A percentile compares a stretch with the other conserved stretches of the same genome.
Conservation (phyloP, 1,284 basidiomycete genomes). For the Cerrena zonata region DNA sequence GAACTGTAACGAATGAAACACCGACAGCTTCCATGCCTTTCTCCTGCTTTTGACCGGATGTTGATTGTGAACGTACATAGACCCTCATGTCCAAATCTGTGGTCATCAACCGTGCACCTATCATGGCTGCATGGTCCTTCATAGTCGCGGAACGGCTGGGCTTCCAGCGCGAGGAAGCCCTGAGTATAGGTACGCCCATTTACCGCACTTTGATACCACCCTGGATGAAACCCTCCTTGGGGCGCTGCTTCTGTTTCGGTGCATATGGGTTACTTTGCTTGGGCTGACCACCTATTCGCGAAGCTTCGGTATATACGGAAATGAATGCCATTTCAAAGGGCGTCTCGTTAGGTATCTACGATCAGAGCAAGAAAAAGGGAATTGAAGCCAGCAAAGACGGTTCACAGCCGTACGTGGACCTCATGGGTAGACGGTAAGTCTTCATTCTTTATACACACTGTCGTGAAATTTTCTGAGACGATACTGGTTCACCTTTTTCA, state of each 20-base stretch:
- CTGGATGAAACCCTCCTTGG: too few species aligned
- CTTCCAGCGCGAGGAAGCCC: conserved; percentile 81
- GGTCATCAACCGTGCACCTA: conserved; percentile 84
- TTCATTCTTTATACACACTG: conserved; percentile 3
- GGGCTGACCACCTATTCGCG: too few species aligned
- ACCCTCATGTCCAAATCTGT: conserved; percentile 53
- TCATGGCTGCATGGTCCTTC: conserved; percentile 91
- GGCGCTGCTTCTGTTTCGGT: too few species aligned
- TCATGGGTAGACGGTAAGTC: conserved; percentile 80
- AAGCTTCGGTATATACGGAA: conserved; percentile 88
- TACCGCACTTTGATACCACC: too few species aligned
- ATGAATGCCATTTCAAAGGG: conserved; percentile 85
- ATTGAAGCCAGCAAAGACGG: conserved; percentile 52
- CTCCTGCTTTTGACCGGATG: too few species aligned
- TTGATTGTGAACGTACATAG: conserved; percentile 32
- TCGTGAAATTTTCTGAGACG: too few species aligned
- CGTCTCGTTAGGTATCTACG: conserved; percentile 70
- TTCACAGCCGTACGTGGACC: conserved; percentile 86
- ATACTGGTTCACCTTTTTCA: not conserved
- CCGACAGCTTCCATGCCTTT: not conserved
- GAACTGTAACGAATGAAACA: not conserved
- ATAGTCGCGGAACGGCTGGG: conserved; percentile 81
- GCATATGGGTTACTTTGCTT: too few species aligned
- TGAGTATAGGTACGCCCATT: conserved; percentile 68
- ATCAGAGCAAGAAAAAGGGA: conserved; percentile 47